Base-by-base conservation (phyloP, 805 yeast genomes). In the Kluyveromyces wickerhamii region DNA sequence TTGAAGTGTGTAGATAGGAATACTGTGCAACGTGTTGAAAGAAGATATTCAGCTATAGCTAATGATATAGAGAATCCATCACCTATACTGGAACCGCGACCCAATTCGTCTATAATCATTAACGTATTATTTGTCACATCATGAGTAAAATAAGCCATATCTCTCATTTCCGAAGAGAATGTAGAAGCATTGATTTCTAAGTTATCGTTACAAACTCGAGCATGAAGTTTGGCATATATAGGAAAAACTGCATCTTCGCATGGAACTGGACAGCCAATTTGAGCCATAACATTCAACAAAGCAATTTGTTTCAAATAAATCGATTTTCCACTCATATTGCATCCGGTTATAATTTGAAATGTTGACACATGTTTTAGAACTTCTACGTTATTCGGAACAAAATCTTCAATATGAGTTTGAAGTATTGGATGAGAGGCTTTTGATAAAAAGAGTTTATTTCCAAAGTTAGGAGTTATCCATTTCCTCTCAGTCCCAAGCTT, bases 281-380 rank as follows among this genome's bases (percentile, higher is more conserved):
- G 83, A 0, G 75, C 70, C 66, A 77, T 59, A 5, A 75, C 63
- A 2, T 60, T 58, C 7, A 71, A 42, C 5, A 72, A 43, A 1
- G 75, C 73, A 6, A 71, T 59, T 42, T 73, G 77, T 33, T 67
- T 66, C 26, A 76, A 63, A 39, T 71, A 72, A 4, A 74, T 69
- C 0, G 80, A 74, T 45, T 75, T 76, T 2, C 81, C 82, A 32
- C 79, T 75, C 77, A 72, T 72, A 41, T 75, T 75, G 3, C 75
- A 71, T 0, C 81, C 80, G 0, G 79, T 74, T 4, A 75, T 61
- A 2, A 75, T 61, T 36, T 69, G 72, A 7, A 71, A 47, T 19
- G 66, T 44, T 3, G 73, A 66, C 6, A 59, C 50, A 7, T 54
- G 59, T 4, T 48, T 39, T 5, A 57, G 44, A 4, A 61, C 53